These are phyloP conservation scores for Hypoxylon perforatum DNA, from an alignment of 495 filamentous ascomycete genomes.

Conservation along the genomic window DNA sequence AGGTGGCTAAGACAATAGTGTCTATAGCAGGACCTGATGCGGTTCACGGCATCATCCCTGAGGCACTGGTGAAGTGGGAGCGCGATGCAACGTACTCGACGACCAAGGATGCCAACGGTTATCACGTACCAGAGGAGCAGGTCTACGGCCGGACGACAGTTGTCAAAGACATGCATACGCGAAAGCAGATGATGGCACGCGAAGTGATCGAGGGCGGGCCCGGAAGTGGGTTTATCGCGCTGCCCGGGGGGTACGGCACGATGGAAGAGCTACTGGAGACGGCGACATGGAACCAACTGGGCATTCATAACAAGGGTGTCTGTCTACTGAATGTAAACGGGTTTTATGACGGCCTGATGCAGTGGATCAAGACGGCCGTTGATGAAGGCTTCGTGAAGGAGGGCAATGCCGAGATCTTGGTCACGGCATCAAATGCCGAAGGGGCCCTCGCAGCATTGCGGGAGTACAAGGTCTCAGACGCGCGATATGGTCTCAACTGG, in stretches of 20 bases:
- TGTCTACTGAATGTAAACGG: constrained; percentile 87
- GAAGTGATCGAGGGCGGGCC: constrained; percentile 83
- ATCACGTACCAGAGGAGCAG: constrained; percentile 68
- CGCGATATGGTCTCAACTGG: constrained; percentile 86
- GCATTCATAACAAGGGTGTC: constrained; percentile 86
- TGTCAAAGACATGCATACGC: constrained; percentile 93
- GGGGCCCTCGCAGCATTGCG: constrained; percentile 76
- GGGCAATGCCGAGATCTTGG: constrained; percentile 77
- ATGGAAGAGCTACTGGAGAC: constrained; percentile 97
- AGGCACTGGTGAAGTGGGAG: constrained; percentile 84
- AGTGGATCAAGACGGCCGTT: constrained; percentile 85
- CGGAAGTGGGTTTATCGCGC: constrained; percentile 88
- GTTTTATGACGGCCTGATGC: constrained; percentile 87
- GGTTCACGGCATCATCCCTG: constrained; percentile 94
- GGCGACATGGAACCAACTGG: constrained; percentile 96
- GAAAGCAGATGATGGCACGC: constrained; percentile 90
- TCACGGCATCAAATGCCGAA: constrained; percentile 75
- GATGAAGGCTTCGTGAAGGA: constrained; percentile 77
- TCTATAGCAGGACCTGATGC: constrained; percentile 80
- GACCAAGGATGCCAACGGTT: constrained; percentile 42
- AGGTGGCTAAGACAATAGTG: constrained; percentile 87
- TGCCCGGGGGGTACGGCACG: constrained; percentile 93
- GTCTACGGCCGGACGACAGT: constrained; percentile 86
- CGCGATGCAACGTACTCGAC: constrained; percentile 63
- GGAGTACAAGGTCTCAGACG: constrained; percentile 79